Percentiles rank a stretch among this genome's conserved stretches.
These are phyloP conservation scores for Neobulgaria alba DNA, from an alignment of 2,329 filamentous ascomycete genomes.

Conservation along the genomic window DNA sequence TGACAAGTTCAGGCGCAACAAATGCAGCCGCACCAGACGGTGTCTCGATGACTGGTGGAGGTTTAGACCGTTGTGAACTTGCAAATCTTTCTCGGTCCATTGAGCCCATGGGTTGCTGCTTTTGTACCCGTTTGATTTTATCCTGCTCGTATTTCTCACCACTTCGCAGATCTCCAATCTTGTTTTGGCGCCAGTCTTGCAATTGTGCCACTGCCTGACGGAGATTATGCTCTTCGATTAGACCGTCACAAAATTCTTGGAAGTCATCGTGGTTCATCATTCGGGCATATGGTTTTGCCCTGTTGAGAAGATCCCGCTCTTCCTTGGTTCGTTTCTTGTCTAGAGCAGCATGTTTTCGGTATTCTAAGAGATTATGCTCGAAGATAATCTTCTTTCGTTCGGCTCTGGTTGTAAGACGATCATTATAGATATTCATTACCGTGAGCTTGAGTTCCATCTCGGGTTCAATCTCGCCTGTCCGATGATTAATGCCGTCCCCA, in stretches of 20 bases:
- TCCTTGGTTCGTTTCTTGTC: constrained; percentile 97
- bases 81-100: constrained; percentile 77
- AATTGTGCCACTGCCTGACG: constrained; percentile 83
- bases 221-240: constrained; percentile 86
- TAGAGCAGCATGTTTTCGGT: constrained; percentile 77
- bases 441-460: constrained; percentile 97
- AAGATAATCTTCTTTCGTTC: constrained; percentile 96
- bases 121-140: constrained; percentile 68
- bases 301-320: constrained; percentile 82
- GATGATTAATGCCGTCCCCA: constrained; percentile 80
- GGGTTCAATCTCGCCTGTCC: constrained; percentile 79
- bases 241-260: constrained; percentile 71
- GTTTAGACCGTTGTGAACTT: constrained; percentile 58
- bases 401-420: constrained; percentile 77
- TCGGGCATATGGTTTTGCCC: constrained; percentile 88
- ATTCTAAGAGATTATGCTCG: constrained; percentile 88
- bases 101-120: constrained; percentile 62
- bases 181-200: constrained; percentile 84
- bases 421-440: constrained; percentile 98
- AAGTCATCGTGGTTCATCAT: constrained; percentile 97
- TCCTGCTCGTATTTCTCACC: constrained; percentile 92
- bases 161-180: constrained; percentile 73
- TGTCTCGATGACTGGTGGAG: constrained; percentile 54
- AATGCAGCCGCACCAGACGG: constrained; percentile 67
- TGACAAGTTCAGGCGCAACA: constrained; percentile 68